A percentile compares a stretch with the other conserved stretches of the same genome.
Evolutionary conservation across 257 asterid genomes (phyloP).

Genomic region (Plantago elongata): DNA sequence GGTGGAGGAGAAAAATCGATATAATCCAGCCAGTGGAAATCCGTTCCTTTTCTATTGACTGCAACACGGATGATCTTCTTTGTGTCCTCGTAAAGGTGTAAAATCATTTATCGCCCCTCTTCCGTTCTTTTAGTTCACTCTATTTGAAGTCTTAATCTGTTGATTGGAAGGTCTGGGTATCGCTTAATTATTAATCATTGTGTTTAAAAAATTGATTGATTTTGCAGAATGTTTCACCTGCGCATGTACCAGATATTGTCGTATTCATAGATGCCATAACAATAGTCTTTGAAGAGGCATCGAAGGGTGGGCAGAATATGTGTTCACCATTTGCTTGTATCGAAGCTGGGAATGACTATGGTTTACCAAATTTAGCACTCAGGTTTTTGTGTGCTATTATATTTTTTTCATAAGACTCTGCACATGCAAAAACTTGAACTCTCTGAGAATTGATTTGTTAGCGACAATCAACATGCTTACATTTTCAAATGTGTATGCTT

Average conservation of each 20-base stretch:
- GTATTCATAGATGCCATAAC: conserved; percentile 82
- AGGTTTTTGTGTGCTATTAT: conserved; percentile 45
- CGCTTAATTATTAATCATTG: conserved; percentile 12
- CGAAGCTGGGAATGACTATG: conserved; percentile 78
- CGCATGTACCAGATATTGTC: conserved; percentile 65
- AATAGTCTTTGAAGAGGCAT: conserved; percentile 83
- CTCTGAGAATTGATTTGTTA: background rate
- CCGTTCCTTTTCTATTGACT: conserved; percentile 64
- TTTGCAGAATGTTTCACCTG: conserved; percentile 86
- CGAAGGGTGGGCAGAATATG: conserved; percentile 73
- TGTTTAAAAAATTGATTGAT: conserved; percentile 6
- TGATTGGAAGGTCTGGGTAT: background rate
- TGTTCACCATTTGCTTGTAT: conserved; percentile 77
- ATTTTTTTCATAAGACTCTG: background rate
- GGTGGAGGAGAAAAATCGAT: conserved; percentile 94
- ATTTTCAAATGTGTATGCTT: conserved; percentile 11
- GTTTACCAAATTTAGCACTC: conserved; percentile 82
- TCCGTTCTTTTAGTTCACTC: background rate
- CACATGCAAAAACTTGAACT: too few relatives aligned
- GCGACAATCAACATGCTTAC: conserved; percentile 12
- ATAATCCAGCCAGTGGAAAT: conserved; percentile 90
- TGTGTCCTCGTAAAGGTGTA: conserved; percentile 86
- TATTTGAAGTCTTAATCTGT: conserved; percentile 11
- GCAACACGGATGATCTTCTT: conserved; percentile 92
- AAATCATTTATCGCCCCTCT: conserved; percentile 13